phyloP scores from a whole-genome alignment of 177 flowering plant species.

The Vitis hybrid region DNA sequence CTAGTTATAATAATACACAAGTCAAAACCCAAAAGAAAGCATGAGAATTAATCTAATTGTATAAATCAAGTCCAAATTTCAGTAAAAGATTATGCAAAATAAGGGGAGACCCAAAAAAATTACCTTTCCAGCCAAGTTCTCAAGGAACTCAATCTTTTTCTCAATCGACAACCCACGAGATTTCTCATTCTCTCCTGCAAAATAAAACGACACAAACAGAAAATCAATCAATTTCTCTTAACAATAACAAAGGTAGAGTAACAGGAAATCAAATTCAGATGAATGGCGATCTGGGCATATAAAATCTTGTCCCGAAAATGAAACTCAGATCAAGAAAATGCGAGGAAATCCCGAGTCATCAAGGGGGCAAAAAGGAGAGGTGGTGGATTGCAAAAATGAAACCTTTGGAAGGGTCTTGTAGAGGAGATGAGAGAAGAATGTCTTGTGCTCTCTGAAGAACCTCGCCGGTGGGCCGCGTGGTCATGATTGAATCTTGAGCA shows the following conservation, averaged over 20 bases:
- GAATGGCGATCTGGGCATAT: not conserved
- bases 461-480: conserved; percentile 24
- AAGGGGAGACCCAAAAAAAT: not conserved
- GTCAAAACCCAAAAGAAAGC: not conserved
- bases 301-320: not conserved
- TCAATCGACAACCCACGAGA: conserved; percentile 61
- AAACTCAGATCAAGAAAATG: not conserved
- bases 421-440: conserved; percentile 32
- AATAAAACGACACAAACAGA: conserved; percentile 2
- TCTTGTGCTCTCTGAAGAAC: conserved; percentile 41
- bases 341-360: not conserved
- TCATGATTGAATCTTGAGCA: conserved; percentile 38
- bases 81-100: not conserved
- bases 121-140: conserved; percentile 68
- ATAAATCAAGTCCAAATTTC: not conserved
- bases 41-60: not conserved
- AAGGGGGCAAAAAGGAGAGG: not conserved
- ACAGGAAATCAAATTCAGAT: not conserved
- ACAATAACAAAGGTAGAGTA: not conserved
- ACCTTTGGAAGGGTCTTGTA: conserved; percentile 44
- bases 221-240: not conserved
- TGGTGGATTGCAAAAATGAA: not conserved
- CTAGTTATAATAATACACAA: not conserved
- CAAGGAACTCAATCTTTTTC: conserved; percentile 82
- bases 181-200: conserved; percentile 42